Percentiles rank a stretch among this genome's conserved stretches.
phyloP scores from a whole-genome alignment of 2,329 filamentous ascomycete species.

The Ophiostoma perfectum region DNA sequence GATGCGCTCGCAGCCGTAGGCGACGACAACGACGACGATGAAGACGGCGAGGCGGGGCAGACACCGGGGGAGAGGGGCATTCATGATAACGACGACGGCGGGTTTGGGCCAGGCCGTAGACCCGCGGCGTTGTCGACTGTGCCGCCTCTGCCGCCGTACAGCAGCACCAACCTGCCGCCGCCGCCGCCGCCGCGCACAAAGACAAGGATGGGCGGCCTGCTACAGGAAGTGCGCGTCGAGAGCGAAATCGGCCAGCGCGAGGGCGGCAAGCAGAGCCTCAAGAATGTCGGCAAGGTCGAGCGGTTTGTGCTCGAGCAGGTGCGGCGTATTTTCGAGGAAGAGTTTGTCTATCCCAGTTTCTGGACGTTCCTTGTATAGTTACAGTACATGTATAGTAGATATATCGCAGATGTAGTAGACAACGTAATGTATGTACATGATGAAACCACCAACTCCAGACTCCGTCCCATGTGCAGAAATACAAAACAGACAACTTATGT shows the following conservation, averaged over 20 bases:
- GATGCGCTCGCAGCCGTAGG: constrained; percentile 73
- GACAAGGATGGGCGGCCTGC: constrained; percentile 59
- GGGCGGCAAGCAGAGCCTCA: constrained; percentile 86
- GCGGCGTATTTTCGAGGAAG: constrained; percentile 93
- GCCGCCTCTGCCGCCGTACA: constrained; percentile 13
- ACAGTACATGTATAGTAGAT: constrained; percentile 9
- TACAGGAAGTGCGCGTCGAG: constrained; percentile 92
- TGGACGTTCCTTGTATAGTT: constrained; percentile 87
- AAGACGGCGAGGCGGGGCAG: background rate
- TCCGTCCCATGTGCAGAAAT: background rate
- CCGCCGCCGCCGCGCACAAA: constrained; percentile 26
- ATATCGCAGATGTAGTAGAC: background rate
- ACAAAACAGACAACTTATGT: constrained; percentile 35
- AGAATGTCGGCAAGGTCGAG: constrained; percentile 98
- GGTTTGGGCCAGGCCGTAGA: background rate
- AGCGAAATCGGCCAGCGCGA: constrained; percentile 95
- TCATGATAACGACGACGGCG: background rate
- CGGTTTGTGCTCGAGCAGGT: constrained; percentile 96
- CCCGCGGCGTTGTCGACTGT: constrained; percentile 24
- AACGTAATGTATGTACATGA: background rate
- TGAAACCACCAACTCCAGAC: background rate
- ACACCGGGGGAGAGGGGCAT: background rate
- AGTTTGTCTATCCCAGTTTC: constrained; percentile 97
- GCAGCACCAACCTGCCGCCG: constrained; percentile 16
- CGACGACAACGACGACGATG: constrained; percentile 38